Evolutionary conservation across 1,284 basidiomycete species (phyloP), one percentile per base, ranked within the genome.

Genomic region (Exobasidium cylindrosporum): DNA sequence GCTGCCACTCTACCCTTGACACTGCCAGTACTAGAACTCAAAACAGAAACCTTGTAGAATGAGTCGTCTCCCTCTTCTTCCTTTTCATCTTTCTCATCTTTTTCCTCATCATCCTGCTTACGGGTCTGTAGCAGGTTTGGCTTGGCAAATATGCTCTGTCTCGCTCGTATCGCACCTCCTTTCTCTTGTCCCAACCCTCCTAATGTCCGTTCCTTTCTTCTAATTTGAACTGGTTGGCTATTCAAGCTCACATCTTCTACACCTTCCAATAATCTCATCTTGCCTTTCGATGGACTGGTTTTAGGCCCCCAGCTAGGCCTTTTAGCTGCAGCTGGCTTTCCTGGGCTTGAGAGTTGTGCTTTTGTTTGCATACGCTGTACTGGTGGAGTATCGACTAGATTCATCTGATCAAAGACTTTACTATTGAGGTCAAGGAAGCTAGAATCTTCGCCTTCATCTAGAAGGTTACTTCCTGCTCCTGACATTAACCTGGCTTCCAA

Each of bases 251-350:
- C 31, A 44, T 55, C 26, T 3, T 55, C 53, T 23, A 55, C 3
- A 17, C 53, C 53, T 23, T 55, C 53, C 53, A 55, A 32, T 14
- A 55, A 35, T 35, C 53, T 57, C 47, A 50, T 46, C 13, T 52
- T 52, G 26, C 43, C 57, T 52, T 58, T 58, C 3, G 55, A 26
- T 14, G 55, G 55, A 23, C 40, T 40, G 17, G 31, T 10, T 46
- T 24, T 14, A 14, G 57, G 57, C n/a, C 57, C 57, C 57, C 57
- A 58, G n/a, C 43, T 49, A 7, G 57, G 57, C 17, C 57, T 45
- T 28, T 30, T 40, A 40, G 35, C 35, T 10, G 35, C 21, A n/a
- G 10, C 26, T 4, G 47, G 47, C 28, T 53, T 47, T 2, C 47
- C 52, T 58, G 23, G 46, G 4, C 13, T 14, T 31, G 46, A 13